phyloP scores from a whole-genome alignment of 805 yeast species.

The Scheffersomyces coipomensis region DNA sequence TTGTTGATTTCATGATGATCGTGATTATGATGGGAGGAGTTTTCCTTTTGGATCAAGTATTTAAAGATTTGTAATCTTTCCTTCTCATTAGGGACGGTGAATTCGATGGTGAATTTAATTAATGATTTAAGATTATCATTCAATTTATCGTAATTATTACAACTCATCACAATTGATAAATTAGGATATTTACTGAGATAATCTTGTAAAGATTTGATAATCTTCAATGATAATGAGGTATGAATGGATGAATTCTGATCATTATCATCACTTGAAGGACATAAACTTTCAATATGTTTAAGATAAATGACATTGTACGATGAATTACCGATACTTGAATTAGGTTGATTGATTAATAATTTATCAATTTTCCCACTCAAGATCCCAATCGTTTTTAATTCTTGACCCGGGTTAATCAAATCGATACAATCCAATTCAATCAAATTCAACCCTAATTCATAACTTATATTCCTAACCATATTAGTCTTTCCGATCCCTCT shows the following conservation, averaged over 20 bases:
- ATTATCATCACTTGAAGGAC: slow-evolving; percentile 63
- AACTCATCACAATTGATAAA: slow-evolving; percentile 57
- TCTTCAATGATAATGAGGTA: slow-evolving; percentile 49
- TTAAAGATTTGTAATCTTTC: slow-evolving; percentile 69
- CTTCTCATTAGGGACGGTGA: slow-evolving; percentile 73
- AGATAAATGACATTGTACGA: slow-evolving; percentile 50
- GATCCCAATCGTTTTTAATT: slow-evolving; percentile 74
- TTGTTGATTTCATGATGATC: background rate
- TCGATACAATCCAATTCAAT: slow-evolving; percentile 71
- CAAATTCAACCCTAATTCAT: slow-evolving; percentile 62
- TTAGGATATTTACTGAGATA: slow-evolving; percentile 43
- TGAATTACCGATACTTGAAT: slow-evolving; percentile 13
- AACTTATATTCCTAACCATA: slow-evolving; percentile 52
- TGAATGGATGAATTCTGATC: slow-evolving; percentile 38
- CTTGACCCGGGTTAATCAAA: slow-evolving; percentile 65
- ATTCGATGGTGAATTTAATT: slow-evolving; percentile 72
- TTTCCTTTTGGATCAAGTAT: slow-evolving; percentile 38
- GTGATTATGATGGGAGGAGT: background rate
- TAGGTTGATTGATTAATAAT: slow-evolving; percentile 40
- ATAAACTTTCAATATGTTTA: slow-evolving; percentile 75
- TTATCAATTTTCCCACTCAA: slow-evolving; percentile 76
- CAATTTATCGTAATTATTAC: slow-evolving; percentile 68
- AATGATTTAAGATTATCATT: slow-evolving; percentile 64
- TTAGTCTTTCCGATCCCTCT: slow-evolving; percentile 81
- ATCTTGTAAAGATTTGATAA: slow-evolving; percentile 57